phyloP scores from a whole-genome alignment of 2,329 filamentous ascomycete genomes.

The Thielaviopsis cerberus region DNA sequence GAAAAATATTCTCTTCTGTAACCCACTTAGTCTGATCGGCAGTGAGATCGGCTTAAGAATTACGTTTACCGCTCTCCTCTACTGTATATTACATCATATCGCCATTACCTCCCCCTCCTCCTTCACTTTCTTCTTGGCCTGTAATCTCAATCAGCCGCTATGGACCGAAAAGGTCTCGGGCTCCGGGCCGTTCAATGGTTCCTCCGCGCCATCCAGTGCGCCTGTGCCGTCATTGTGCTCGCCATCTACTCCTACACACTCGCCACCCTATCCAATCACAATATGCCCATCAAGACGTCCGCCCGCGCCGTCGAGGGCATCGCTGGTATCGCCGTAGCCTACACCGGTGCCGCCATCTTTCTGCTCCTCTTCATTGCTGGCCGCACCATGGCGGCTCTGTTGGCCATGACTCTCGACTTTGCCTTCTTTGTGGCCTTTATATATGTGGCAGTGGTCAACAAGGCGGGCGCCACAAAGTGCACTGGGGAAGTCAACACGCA shows the following conservation, averaged over 20 bases:
- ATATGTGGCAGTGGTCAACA: slow-evolving; percentile 60
- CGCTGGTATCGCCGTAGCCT: slow-evolving; percentile 54
- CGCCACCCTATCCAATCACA: slow-evolving; percentile 47
- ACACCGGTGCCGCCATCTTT: slow-evolving; percentile 52
- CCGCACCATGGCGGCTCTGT: slow-evolving; percentile 48
- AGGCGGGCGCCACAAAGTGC: slow-evolving; percentile 50
- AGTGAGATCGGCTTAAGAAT: not conserved
- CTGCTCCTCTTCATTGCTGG: slow-evolving; percentile 68
- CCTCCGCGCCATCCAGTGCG: slow-evolving; percentile 56
- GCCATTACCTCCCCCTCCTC: not conserved
- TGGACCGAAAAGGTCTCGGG: slow-evolving; percentile 9
- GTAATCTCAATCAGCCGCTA: not conserved
- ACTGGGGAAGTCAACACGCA: slow-evolving; percentile 40
- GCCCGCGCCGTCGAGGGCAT: slow-evolving; percentile 62
- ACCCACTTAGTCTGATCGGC: not conserved
- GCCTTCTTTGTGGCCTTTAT: slow-evolving; percentile 61
- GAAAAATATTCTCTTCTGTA: not conserved
- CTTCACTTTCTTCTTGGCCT: not conserved
- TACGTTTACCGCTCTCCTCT: not conserved
- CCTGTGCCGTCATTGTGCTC: slow-evolving; percentile 53
- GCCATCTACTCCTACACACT: slow-evolving; percentile 76
- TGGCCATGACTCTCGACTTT: slow-evolving; percentile 60
- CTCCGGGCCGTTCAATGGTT: slow-evolving; percentile 53
- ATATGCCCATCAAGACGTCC: slow-evolving; percentile 42
- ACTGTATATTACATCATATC: not conserved